Evolutionary conservation across 306 rosid species (phyloP), one percentile per base, ranked within the genome.

Genomic region (Quillaja saponaria): DNA sequence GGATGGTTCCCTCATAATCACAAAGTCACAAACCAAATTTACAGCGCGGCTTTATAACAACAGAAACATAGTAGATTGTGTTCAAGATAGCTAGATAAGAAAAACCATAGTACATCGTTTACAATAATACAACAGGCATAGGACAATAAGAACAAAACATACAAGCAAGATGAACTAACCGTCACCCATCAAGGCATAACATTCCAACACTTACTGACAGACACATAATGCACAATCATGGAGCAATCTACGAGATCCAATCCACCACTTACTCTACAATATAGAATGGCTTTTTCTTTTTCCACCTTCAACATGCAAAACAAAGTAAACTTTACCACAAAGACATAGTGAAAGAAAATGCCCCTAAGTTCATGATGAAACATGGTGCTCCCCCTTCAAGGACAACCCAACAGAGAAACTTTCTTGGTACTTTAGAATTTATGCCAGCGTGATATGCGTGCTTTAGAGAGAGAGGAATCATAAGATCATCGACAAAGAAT

Each of bases 341-440:
- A 47, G 61, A 66, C 64, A 49, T 69, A 67, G 59, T 67, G 59
- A 67, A 60, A 67, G 53, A 55, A 71, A 70, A 66, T 82, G 49
- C 25, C 82, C 84, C 84, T 58, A 14, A 76, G 50, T 58, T 69
- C 74, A 76, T 76, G 81, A 86, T 78, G 83, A 52, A 64, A 74
- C 73, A 73, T 64, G 76, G 67, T 69, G 69, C 79, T 71, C 82
- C 76, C 51, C 62, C 73, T 69, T 76, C 61, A 73, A 73, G 62
- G 74, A 60, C 66, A 67, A 61, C 75, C 68, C 73, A 75, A 75
- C 82, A 75, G 66, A 33, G 15, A 57, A 73, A 64, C 89, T 85
- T 76, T 84, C 70, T 73, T 64, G 81, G 28, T 57, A 44, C 83
- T 78, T 77, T 63, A 68, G 71, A 77, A 69, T 70, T 78, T 58